Conservation (phyloP, 805 yeast genomes). For the Yarrowia keelungensis region DNA sequence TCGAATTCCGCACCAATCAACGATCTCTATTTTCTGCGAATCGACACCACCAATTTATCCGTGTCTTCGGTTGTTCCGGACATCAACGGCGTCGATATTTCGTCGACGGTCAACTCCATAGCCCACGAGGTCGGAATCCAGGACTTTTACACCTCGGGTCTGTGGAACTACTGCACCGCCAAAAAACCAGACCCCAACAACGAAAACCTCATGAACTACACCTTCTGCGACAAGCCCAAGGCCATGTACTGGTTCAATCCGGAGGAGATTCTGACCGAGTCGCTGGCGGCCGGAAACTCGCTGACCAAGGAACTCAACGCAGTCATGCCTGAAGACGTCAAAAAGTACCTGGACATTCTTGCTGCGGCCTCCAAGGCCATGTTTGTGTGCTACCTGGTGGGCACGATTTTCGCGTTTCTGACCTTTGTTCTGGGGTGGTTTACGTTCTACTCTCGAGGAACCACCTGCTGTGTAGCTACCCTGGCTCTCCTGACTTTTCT, state of each 20-base stretch:
- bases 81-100: conserved; percentile 36
- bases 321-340: conserved; percentile 62
- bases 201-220: conserved; percentile 49
- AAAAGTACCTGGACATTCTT: conserved; percentile 56
- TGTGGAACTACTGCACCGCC: conserved; percentile 71
- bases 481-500: conserved; percentile 52
- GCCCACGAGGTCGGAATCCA: conserved; percentile 52
- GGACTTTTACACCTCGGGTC: conserved; percentile 61
- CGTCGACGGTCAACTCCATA: conserved; percentile 41
- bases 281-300: conserved; percentile 57
- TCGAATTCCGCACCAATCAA: conserved; percentile 54
- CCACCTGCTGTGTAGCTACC: conserved; percentile 56
- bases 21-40: conserved; percentile 57
- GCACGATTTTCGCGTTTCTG: conserved; percentile 55
- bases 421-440: conserved; percentile 54
- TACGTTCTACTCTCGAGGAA: conserved; percentile 57
- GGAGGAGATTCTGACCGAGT: conserved; percentile 48
- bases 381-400: conserved; percentile 61
- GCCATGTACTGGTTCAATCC: conserved; percentile 67
- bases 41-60: conserved; percentile 54
- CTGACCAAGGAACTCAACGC: conserved; percentile 48
- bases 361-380: conserved; percentile 62
- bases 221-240: conserved; percentile 62
- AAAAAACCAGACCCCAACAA: conserved; percentile 40
- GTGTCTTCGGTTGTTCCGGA: conserved; percentile 43